Evolutionary conservation across 306 rosid species (phyloP).

Genomic region (Castanea sativa): DNA sequence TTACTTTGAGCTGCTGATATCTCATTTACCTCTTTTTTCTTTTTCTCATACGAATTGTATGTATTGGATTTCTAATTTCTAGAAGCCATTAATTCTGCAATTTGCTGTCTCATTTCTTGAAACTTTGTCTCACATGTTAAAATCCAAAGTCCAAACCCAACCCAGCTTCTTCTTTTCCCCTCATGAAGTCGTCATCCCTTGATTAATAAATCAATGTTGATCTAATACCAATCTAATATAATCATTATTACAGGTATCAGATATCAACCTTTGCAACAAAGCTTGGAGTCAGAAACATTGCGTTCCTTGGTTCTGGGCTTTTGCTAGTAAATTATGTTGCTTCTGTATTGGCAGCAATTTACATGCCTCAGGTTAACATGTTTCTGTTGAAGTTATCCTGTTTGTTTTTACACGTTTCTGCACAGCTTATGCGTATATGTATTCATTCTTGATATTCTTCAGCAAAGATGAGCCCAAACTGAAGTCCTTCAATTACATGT

Average conservation of each 20-base stretch:
- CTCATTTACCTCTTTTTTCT: background rate
- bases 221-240: conserved; percentile 19
- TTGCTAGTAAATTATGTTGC: conserved; percentile 73
- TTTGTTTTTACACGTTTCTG: background rate
- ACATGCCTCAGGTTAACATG: conserved; percentile 69
- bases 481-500: conserved; percentile 18
- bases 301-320: conserved; percentile 92
- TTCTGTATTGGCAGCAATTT: conserved; percentile 70
- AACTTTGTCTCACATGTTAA: background rate
- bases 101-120: background rate
- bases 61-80: background rate
- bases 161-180: background rate
- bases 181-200: background rate
- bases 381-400: background rate
- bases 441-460: background rate
- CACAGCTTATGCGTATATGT: background rate
- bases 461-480: conserved; percentile 4
- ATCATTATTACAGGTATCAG: conserved; percentile 60
- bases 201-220: background rate
- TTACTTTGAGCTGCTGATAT: conserved; percentile 18
- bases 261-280: conserved; percentile 94
- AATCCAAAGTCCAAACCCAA: background rate
- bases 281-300: conserved; percentile 86
- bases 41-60: background rate
- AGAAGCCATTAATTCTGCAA: background rate